Base-by-base conservation (phyloP, 108 stramenopile genomes). In the Bacterosira constricta region DNA sequence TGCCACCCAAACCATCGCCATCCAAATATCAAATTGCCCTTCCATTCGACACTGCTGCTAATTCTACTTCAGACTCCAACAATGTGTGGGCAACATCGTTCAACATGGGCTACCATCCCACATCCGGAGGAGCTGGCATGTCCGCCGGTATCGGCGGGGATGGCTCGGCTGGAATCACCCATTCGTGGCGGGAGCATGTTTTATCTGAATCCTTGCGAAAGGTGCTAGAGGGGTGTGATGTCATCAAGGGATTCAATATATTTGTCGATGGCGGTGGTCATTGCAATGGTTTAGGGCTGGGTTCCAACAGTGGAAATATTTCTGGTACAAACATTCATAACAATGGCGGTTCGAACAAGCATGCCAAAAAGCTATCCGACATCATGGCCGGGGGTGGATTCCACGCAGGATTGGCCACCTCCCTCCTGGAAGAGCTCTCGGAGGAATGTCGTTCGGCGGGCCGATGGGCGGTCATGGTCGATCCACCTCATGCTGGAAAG, bases 371-470 rank as follows among this genome's bases (percentile, higher is more conserved):
- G 25, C 38, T 62, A 30, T 34, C 32, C 1, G 41, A 55, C 31
- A 64, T 67, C 52, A 47, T 62, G 1, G 51, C 66, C 9, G 70
- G 70, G 20, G 76, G 76, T n/a, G 88, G 85, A 13, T 46, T 86
- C 9, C 77, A 85, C 53, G 86, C 82, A 13, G 86, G 89, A 34
- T 39, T 93, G 63, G 74, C 88, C 5, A 73, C 86, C 1, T 67
- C 58, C n/a, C 47, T 93, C 4, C 66, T 93, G 59, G 83, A 93
- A 53, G 86, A 90, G 35, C 59, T 93, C 20, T 68, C 85, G 38
- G 85, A 90, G 13, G 92, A 90, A 72, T 83, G 88, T 70, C 79
- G 79, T 8, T 83, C 77, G 61, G 89, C 92, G 21, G 77, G 78
- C 26, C 77, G 89, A 47, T 69, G 60, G 62, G 66, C 39, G 32